Percentiles rank a stretch among this genome's conserved stretches.
These are phyloP conservation scores for Plectosphaerella plurivora DNA, from an alignment of 2,329 filamentous ascomycete species.

Conservation along the genomic window DNA sequence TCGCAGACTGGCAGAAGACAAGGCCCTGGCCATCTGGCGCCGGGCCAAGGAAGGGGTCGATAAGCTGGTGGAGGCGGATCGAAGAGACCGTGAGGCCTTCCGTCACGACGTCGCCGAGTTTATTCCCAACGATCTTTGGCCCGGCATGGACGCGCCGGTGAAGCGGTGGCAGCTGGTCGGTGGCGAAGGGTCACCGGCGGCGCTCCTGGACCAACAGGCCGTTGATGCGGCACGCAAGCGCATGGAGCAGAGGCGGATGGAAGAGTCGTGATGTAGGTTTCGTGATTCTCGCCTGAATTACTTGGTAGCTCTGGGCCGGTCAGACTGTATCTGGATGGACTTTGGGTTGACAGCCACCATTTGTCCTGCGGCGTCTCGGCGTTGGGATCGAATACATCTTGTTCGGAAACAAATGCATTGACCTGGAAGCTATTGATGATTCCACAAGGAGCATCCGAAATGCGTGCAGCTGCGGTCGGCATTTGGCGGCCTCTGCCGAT, in stretches of 20 bases:
- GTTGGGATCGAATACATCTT: no score
- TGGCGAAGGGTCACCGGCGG: slow-evolving; percentile 5
- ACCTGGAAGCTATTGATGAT: no score
- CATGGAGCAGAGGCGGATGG: not conserved
- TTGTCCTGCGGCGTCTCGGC: no score
- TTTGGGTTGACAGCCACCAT: no score
- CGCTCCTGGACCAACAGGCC: slow-evolving; percentile 5
- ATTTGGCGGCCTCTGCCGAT: no score
- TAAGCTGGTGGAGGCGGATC: slow-evolving; percentile 69
- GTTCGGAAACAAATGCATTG: not conserved
- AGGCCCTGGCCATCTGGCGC: slow-evolving; percentile 68
- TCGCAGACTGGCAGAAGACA: slow-evolving; percentile 66
- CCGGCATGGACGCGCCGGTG: slow-evolving; percentile 61
- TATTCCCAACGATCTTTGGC: slow-evolving; percentile 84
- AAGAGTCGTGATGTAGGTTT: no score
- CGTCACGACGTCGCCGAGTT: slow-evolving; percentile 79
- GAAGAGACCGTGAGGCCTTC: slow-evolving; percentile 71
- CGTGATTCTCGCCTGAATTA: no score
- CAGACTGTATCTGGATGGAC: no score
- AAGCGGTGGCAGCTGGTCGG: slow-evolving; percentile 43
- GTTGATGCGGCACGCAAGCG: not conserved
- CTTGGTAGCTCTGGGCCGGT: no score
- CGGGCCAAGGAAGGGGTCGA: slow-evolving; percentile 76
- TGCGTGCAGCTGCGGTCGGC: no score
- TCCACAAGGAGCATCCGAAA: no score